Evolutionary conservation across 176 grass and related monocot genomes (phyloP).

Genomic region (Pharus latifolius): DNA sequence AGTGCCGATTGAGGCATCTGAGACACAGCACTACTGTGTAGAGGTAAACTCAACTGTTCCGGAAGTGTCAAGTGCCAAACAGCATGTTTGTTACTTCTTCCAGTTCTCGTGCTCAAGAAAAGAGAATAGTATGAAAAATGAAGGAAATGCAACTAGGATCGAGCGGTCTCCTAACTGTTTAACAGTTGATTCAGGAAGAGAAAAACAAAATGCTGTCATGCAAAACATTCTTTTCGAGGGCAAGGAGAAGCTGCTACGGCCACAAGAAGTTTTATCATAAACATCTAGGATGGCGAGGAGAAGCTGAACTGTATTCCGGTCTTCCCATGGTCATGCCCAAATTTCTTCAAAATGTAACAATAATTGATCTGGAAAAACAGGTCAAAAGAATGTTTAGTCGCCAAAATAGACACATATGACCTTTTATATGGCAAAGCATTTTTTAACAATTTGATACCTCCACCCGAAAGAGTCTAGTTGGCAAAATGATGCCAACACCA

Average conservation of each 20-base stretch:
- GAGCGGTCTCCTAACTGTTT: neutral
- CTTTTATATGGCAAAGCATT: neutral
- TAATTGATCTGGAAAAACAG: conserved; percentile 50
- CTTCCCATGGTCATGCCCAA: conserved; percentile 56
- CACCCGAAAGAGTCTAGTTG: conserved; percentile 41
- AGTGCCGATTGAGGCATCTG: neutral
- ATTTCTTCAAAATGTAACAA: conserved; percentile 63
- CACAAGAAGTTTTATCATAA: neutral
- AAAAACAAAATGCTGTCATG: too few relatives aligned
- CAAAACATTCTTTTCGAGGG: neutral
- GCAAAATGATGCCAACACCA: conserved; percentile 62
- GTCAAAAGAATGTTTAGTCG: neutral
- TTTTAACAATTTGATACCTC: conserved; percentile 30
- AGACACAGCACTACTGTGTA: neutral
- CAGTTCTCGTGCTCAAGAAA: neutral
- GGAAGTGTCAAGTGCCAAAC: neutral
- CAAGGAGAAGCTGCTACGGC: neutral
- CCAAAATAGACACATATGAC: neutral
- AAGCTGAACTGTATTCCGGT: conserved; percentile 80
- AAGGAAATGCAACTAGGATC: neutral
- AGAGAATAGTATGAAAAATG: neutral
- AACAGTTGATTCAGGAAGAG: neutral
- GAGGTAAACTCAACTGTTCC: neutral
- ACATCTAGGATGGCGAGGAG: conserved; percentile 36
- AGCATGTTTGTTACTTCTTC: neutral